These are phyloP conservation scores for Aspergillus conjunctus DNA, from an alignment of 495 filamentous ascomycete species.

Conservation along the genomic window DNA sequence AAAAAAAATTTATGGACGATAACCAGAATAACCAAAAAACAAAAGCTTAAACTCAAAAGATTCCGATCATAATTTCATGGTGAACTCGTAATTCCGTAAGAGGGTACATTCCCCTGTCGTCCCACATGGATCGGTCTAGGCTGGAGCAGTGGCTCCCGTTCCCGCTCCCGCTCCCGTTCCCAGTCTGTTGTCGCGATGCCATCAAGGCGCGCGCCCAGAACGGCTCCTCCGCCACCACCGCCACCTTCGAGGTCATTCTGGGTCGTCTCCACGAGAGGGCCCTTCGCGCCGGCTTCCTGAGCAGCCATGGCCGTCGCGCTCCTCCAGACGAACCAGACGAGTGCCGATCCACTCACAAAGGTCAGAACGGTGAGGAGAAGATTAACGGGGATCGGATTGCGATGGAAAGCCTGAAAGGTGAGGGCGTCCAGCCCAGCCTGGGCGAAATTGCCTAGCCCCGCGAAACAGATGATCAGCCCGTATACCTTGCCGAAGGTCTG, in stretches of 20 bases:
- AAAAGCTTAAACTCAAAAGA: not conserved
- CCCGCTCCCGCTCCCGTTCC: slow-evolving; percentile 19
- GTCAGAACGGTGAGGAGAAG: slow-evolving; percentile 62
- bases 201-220: not conserved
- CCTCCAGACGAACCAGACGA: slow-evolving; percentile 63
- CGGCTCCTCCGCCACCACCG: not conserved
- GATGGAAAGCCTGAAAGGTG: slow-evolving; percentile 69
- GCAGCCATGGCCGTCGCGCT: slow-evolving; percentile 26
- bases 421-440: slow-evolving; percentile 82
- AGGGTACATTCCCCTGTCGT: slow-evolving; percentile 3
- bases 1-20: not conserved
- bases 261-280: not conserved
- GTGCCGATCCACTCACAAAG: slow-evolving; percentile 55
- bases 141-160: slow-evolving; percentile 19
- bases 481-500: slow-evolving; percentile 94
- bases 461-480: slow-evolving; percentile 87
- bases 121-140: slow-evolving; percentile 1
- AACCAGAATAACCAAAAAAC: not conserved
- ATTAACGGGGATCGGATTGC: slow-evolving; percentile 81
- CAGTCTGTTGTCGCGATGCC: slow-evolving; percentile 22
- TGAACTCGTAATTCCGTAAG: slow-evolving; percentile 16
- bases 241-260: slow-evolving; percentile 8
- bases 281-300: not conserved
- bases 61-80: not conserved
- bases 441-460: slow-evolving; percentile 83